A percentile compares a stretch with the other conserved stretches of the same genome.
Evolutionary conservation across 2,329 filamentous ascomycete genomes (phyloP).

Genomic region (Fusarium sp.): DNA sequence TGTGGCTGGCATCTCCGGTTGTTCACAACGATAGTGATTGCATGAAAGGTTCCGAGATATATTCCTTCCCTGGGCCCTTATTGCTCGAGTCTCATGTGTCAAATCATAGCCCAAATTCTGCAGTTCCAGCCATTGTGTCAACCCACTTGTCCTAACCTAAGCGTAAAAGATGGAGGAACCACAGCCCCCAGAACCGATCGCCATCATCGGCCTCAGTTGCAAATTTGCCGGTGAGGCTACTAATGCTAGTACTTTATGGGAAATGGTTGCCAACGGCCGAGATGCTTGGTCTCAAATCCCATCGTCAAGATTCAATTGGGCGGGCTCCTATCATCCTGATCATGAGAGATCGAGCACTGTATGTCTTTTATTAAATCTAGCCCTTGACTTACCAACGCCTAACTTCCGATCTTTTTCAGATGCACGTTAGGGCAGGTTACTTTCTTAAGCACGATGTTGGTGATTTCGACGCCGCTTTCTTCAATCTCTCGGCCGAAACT

Average conservation of each 20-base stretch:
- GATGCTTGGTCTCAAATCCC: background rate
- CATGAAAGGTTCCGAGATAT: too few species aligned
- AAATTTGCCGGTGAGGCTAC: background rate
- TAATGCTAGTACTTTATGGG: background rate
- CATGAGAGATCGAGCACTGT: background rate
- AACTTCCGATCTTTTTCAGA: background rate
- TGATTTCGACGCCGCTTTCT: background rate
- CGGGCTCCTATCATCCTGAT: background rate
- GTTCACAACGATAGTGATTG: too few species aligned
- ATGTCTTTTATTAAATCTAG: background rate
- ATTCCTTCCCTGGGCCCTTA: too few species aligned
- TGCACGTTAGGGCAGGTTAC: background rate
- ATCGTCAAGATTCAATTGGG: background rate
- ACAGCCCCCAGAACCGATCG: background rate
- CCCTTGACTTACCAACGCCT: too few species aligned
- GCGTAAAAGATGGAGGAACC: background rate
- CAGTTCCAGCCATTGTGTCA: background rate
- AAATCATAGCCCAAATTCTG: too few species aligned
- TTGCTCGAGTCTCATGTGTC: too few species aligned
- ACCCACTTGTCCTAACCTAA: background rate
- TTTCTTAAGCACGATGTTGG: background rate
- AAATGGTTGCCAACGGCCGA: background rate
- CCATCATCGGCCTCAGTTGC: background rate
- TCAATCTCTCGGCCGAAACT: background rate
- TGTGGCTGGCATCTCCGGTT: too few species aligned